Base-by-base conservation (phyloP, 2,329 filamentous ascomycete species). In the Aspergillus chevalieri region DNA sequence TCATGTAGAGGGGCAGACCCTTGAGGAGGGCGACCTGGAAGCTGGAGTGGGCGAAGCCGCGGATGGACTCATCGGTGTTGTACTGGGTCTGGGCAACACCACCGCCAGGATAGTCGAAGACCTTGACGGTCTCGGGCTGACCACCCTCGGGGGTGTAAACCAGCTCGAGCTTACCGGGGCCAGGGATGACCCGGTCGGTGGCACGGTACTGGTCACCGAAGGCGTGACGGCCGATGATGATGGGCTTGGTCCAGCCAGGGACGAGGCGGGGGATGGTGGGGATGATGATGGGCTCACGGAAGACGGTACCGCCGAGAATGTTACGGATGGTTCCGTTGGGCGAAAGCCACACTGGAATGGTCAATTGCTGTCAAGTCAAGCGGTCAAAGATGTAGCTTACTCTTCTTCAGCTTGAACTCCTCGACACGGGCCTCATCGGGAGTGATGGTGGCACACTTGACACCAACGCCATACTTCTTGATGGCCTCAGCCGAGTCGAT, bases 371-470 rank as follows among this genome's bases (percentile, higher is more conserved):
- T 36, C 14, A 36, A n/a, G 6, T 36, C 34, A 17, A 36, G 6
- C n/a, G 1, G 38, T 9, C 22, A 7, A 41, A 22, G 17, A 22
- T 12, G 26, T 30, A 10, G 38, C 38, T 41, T 41, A 41, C 38
- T 97, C 79, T 97, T 85, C 87, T 97, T 98, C 62, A 98, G 82
- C 70, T 96, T 91, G 75, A 97, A 98, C 76, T 97, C 93, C 79
- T 97, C 82, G 26, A 98, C 92, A 70, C 93, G 86, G 57, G 84
- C 86, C 82, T 98, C 93, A 70, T 98, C 93, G 36, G 93, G 93
- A 41, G 93, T 98, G 77, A 98, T 98, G 70, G 93, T 98, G 58
- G 93, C 93, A 74, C 93, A 98, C 81, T 98, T 98, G 78, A 98
- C 89, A 73, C 92, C 93, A 48, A 98, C 93, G 52, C 86, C 89